Conservation (phyloP, 1,284 basidiomycete genomes). For the Neolentinus lepideus region DNA sequence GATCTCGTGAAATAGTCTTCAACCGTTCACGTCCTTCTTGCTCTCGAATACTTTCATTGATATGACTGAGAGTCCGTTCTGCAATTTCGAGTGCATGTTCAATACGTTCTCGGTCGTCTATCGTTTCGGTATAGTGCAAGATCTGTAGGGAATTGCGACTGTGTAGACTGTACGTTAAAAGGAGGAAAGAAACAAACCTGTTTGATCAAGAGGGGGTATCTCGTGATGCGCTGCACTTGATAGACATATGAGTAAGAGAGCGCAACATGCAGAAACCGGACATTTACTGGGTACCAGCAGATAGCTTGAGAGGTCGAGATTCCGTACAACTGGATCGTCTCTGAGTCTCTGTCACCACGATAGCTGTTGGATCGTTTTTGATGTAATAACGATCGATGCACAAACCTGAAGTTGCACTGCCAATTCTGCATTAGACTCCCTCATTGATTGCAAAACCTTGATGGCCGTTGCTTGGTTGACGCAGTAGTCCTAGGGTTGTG, state of each 20-base stretch:
- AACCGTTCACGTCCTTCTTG: constrained; percentile 76
- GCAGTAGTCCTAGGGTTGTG: constrained; percentile 73
- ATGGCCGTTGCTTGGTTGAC: constrained; percentile 83
- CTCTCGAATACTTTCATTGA: constrained; percentile 89
- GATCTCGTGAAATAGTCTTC: constrained; percentile 62
- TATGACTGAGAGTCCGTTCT: constrained; percentile 68
- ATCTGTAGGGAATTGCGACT: constrained; percentile 45
- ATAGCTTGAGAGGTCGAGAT: constrained; percentile 87
- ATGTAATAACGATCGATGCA: background rate
- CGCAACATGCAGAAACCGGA: background rate
- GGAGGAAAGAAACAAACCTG: constrained; percentile 38
- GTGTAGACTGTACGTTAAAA: background rate
- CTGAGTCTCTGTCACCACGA: constrained; percentile 46
- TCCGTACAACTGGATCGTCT: constrained; percentile 71
- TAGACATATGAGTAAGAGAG: background rate
- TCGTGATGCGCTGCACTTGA: constrained; percentile 90
- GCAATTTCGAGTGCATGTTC: constrained; percentile 52
- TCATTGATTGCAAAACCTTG: constrained; percentile 70
- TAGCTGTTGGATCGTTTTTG: background rate
- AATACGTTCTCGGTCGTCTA: constrained; percentile 50
- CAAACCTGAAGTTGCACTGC: constrained; percentile 62
- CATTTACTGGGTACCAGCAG: constrained; percentile 80
- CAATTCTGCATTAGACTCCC: constrained; percentile 62
- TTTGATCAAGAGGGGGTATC: constrained; percentile 84
- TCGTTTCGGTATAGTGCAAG: constrained; percentile 67